phyloP scores from a whole-genome alignment of 192 early-diverging fungal species.

The Rhizophagus sp. region DNA sequence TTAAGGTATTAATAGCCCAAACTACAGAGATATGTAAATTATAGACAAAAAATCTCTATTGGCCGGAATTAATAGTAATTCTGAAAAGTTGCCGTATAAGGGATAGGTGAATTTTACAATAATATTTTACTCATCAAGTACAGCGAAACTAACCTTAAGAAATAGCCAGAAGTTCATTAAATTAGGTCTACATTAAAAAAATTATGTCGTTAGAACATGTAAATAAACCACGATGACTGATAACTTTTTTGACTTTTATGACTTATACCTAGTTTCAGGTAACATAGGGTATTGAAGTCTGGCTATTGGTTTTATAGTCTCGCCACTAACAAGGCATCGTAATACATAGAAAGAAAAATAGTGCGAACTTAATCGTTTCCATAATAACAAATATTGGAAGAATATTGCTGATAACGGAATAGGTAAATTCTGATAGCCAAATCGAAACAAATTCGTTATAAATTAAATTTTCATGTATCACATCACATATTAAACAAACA shows the following conservation, averaged over 20 bases:
- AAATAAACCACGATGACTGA: neutral
- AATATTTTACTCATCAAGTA: slow-evolving; percentile 16
- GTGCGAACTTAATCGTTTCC: slow-evolving; percentile 72
- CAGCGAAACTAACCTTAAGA: slow-evolving; percentile 25
- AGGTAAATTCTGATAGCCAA: slow-evolving; percentile 58
- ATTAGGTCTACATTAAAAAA: slow-evolving; percentile 7
- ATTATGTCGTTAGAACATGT: neutral
- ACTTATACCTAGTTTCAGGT: slow-evolving; percentile 55
- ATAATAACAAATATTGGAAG: slow-evolving; percentile 90
- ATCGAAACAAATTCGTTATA: slow-evolving; percentile 24
- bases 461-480: slow-evolving; percentile 12
- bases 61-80: no score
- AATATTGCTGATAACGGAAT: slow-evolving; percentile 78
- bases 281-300: slow-evolving; percentile 80
- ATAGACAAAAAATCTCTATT: no score
- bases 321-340: slow-evolving; percentile 74
- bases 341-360: slow-evolving; percentile 80
- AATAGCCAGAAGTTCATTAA: slow-evolving; percentile 31
- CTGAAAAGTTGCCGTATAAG: no score
- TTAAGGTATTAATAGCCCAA: no score
- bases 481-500: neutral
- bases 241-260: neutral
- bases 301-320: slow-evolving; percentile 78
- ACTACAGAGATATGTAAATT: no score
- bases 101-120: no score